Conservation (phyloP, 208 protist species). For the Perkinsela sp. region DNA sequence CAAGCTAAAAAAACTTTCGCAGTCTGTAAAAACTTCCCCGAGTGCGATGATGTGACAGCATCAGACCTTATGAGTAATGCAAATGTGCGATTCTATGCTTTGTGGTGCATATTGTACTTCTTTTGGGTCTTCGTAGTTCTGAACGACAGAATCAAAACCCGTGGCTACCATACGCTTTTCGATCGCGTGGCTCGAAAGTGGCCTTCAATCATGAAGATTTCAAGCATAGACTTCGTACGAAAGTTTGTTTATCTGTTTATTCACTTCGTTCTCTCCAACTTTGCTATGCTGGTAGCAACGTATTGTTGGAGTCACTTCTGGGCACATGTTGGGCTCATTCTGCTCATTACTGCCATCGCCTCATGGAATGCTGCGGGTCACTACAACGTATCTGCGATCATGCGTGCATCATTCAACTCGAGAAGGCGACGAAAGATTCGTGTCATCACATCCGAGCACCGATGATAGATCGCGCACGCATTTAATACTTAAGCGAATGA, state of each 20-base stretch:
- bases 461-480: too few relatives aligned
- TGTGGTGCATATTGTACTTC: constrained; percentile 4
- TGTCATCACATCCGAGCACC: too few relatives aligned
- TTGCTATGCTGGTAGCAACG: not conserved
- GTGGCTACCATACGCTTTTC: constrained; percentile 4
- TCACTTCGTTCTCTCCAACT: not conserved
- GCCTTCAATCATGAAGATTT: not conserved
- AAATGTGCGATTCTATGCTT: constrained; percentile 4
- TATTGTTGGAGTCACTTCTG: constrained; percentile 1
- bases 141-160: constrained; percentile 1
- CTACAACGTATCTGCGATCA: not conserved
- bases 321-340: not conserved
- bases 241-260: not conserved
- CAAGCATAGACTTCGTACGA: not conserved
- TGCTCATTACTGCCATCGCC: not conserved
- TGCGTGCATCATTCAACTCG: not conserved
- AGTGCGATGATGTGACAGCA: not conserved
- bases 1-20: not conserved
- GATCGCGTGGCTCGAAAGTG: constrained; percentile 1
- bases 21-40: not conserved
- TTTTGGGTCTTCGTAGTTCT: constrained; percentile 5
- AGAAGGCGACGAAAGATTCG: not conserved
- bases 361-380: not conserved
- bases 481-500: too few relatives aligned
- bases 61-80: not conserved